Evolutionary conservation across 192 early-diverging fungal genomes (phyloP).

Genomic region (Coemansia sp.): DNA sequence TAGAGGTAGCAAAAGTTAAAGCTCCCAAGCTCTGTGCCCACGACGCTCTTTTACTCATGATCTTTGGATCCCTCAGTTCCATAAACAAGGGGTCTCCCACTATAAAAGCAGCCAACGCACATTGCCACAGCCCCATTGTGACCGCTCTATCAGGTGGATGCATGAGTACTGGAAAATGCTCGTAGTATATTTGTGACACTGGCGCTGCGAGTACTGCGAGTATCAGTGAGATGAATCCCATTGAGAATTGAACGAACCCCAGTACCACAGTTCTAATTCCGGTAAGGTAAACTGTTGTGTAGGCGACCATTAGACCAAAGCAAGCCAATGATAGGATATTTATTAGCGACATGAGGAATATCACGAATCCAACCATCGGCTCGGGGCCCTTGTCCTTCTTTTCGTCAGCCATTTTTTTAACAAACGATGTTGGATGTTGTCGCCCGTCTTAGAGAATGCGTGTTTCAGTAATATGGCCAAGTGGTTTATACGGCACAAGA

Average conservation of each 20-base stretch:
- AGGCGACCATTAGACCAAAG: conserved; percentile 4
- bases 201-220: neutral
- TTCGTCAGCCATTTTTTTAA: neutral
- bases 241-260: conserved; percentile 11
- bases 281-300: neutral
- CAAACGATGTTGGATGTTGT: neutral
- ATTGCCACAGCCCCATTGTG: conserved; percentile 5
- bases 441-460: neutral
- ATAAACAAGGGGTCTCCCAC: conserved; percentile 3
- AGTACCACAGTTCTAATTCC: neutral
- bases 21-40: neutral
- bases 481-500: neutral
- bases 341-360: conserved; percentile 3
- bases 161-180: neutral
- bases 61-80: neutral
- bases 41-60: neutral
- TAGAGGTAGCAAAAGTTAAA: neutral
- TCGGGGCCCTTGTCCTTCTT: neutral
- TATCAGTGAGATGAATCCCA: neutral
- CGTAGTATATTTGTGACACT: neutral
- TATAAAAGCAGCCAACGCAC: neutral
- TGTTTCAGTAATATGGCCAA: neutral
- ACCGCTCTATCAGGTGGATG: neutral
- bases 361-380: neutral
- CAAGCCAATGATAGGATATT: neutral